Evolutionary conservation across 2,329 filamentous ascomycete genomes (phyloP).

Genomic region (Neofusicoccum umdonicola): DNA sequence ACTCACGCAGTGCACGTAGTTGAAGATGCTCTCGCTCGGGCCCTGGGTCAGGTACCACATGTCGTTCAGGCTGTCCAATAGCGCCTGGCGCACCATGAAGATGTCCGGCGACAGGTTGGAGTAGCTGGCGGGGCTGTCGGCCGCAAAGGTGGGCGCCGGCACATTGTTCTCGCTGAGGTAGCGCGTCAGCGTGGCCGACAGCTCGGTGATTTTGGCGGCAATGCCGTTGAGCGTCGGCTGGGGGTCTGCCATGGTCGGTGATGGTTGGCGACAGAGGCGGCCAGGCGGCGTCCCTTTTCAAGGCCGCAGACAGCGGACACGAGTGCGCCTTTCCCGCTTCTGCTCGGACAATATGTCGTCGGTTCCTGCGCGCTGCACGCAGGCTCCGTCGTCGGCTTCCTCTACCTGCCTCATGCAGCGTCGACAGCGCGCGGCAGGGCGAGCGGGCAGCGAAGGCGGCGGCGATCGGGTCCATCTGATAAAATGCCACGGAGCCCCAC

Average conservation of each 20-base stretch:
- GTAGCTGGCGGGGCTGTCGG: constrained; percentile 28
- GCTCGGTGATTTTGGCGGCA: constrained; percentile 46
- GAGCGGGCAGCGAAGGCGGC: no score
- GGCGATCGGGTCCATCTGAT: no score
- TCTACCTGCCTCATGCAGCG: no score
- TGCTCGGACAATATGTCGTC: no score
- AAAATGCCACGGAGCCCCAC: no score
- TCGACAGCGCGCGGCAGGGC: no score
- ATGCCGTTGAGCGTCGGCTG: constrained; percentile 43
- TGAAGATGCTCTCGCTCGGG: constrained; percentile 51
- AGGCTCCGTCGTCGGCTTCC: no score
- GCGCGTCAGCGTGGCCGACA: constrained; percentile 43
- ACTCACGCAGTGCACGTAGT: constrained; percentile 30
- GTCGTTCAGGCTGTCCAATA: constrained; percentile 48
- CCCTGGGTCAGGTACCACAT: constrained; percentile 49
- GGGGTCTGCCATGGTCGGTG: constrained; percentile 28
- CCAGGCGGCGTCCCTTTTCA: no score
- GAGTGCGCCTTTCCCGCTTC: no score
- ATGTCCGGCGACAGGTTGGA: constrained; percentile 42
- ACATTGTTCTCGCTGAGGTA: constrained; percentile 46
- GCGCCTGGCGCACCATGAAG: constrained; percentile 39
- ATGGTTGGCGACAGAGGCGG: no score
- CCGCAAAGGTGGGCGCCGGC: constrained; percentile 41
- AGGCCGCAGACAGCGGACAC: no score
- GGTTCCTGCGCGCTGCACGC: no score